Evolutionary conservation across 768 basidiomycete species (phyloP), one percentile per base, ranked within the genome.

Genomic region (Boletus reticuloceps): DNA sequence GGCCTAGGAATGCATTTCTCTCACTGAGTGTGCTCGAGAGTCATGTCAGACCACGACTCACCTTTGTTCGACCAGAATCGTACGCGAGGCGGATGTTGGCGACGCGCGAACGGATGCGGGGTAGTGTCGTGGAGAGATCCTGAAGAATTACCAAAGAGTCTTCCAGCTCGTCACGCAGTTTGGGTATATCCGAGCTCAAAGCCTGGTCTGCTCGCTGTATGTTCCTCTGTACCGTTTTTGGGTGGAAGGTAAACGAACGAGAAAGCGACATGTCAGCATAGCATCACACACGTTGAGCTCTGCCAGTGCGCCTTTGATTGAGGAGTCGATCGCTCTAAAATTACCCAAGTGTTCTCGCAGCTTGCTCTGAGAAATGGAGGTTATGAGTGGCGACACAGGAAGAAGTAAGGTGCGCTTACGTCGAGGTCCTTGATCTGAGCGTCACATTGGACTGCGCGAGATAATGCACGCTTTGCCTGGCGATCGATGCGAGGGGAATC

Each of bases 291-390:
- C 89, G 64, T 85, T 81, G 32, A 91, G 74, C 46, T 78, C 79
- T 58, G 72, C 76, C 51, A 82, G 79, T 5, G 86, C 81, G 50
- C 88, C 87, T 58, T 83, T 82, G 34, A 91, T 76, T 25, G 83
- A 78, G 56, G 80, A 79, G 59, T 91, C 86, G 57, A 91, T 84
- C 17, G 85, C 84, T 51, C 86, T 76, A 51, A 89, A 89, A 64
- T 90, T 90, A 62, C 84, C 84, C 51, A 91, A 73, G 64, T 84
- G 81, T 61, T 88, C 84, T 39, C 84, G 79, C 22, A 91, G 78
- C 65, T 80, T 82, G 49, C 77, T 77, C 88, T 90, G 38, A 20
- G 29, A 36, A 54, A 31, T 20, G 32, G 49, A 19, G 31, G 29
- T 38, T 47, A 10, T 29, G 54, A 32, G 20, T 53, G 40, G 37